phyloP scores from a whole-genome alignment of 345 rosid genomes.

The Gossypium arboreum region DNA sequence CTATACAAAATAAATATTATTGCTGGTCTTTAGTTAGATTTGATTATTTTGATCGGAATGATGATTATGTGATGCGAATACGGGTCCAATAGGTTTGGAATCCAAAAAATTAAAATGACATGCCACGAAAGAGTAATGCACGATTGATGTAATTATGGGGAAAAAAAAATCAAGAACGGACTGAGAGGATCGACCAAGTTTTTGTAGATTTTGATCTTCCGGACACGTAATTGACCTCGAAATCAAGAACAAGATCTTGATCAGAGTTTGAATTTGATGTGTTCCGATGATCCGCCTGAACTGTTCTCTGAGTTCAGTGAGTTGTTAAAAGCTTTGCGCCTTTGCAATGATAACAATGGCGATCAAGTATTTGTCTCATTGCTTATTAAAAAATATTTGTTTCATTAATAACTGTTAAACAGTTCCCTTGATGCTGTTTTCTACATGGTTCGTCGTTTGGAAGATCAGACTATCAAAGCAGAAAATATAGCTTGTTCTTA shows the following conservation, averaged over 20 bases:
- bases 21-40: too few species aligned
- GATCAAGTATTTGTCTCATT: neutral
- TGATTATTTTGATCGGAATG: too few species aligned
- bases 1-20: too few species aligned
- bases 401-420: too few species aligned
- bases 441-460: too few species aligned
- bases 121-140: neutral
- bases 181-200: neutral
- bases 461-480: too few species aligned
- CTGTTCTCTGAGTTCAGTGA: neutral
- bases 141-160: neutral
- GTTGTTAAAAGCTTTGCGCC: neutral
- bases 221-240: too few species aligned
- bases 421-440: too few species aligned
- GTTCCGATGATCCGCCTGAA: neutral
- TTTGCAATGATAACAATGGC: neutral
- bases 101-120: neutral
- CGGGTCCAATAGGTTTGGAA: neutral
- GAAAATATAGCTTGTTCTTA: too few species aligned
- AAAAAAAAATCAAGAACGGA: neutral
- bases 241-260: neutral
- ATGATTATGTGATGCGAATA: neutral
- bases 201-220: slow-evolving; percentile 29
- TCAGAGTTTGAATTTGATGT: neutral
- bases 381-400: too few species aligned